phyloP scores from a whole-genome alignment of 441 rosid species.

The Raphanus hybrid region DNA sequence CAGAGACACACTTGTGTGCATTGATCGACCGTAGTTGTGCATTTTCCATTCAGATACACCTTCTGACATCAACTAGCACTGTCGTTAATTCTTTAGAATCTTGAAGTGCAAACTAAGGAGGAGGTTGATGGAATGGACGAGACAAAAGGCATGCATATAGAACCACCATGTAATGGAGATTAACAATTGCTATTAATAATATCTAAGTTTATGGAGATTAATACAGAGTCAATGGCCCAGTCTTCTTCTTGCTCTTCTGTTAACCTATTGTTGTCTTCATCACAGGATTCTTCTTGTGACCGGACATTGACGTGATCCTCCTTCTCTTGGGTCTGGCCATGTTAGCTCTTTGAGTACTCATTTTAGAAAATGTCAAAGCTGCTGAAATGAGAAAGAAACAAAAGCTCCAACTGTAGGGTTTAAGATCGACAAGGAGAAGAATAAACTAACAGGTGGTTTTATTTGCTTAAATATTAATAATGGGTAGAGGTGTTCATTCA shows the following conservation, averaged over 20 bases:
- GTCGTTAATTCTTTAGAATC: neutral
- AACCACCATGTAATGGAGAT: neutral
- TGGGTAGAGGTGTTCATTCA: constrained; percentile 6
- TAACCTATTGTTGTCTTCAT: neutral
- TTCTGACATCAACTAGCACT: neutral
- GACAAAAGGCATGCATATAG: neutral
- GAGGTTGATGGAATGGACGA: neutral
- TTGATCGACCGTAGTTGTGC: neutral
- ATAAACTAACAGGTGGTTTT: constrained; percentile 1
- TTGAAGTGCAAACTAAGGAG: neutral
- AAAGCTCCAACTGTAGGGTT: neutral
- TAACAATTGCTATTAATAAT: neutral
- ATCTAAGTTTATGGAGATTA: neutral
- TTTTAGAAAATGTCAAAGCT: neutral
- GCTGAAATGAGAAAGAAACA: neutral
- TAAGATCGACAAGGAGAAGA: neutral
- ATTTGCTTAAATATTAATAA: constrained; percentile 31
- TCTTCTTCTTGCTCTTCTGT: neutral
- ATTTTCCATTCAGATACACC: neutral
- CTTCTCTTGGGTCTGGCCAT: neutral
- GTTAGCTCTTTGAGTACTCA: neutral
- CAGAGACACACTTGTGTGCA: neutral
- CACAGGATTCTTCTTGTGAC: neutral
- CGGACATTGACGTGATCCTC: neutral
- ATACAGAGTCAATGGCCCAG: neutral